Evolutionary conservation across 345 rosid genomes (phyloP).

Genomic region (Cardiospermum halicacabum): DNA sequence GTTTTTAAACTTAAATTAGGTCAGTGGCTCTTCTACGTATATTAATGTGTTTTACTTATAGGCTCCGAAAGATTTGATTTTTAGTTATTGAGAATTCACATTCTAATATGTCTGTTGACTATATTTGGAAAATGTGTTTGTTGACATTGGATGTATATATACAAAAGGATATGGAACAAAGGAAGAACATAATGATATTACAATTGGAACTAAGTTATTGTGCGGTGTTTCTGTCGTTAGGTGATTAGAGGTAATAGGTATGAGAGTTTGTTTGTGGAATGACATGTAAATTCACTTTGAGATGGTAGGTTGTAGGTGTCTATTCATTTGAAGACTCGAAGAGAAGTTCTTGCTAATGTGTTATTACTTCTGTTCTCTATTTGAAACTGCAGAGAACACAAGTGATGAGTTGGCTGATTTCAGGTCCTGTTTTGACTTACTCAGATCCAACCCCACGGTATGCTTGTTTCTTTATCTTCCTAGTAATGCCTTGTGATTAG

Average conservation of each 20-base stretch:
- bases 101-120: too few relatives aligned
- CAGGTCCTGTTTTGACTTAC: conserved; percentile 47
- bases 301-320: not conserved
- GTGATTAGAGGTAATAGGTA: not conserved
- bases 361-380: not conserved
- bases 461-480: conserved; percentile 12
- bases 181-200: not conserved
- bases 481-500: not conserved
- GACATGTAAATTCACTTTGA: conserved; percentile 4
- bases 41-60: too few relatives aligned
- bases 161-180: not conserved
- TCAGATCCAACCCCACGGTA: conserved; percentile 41
- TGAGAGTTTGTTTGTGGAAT: not conserved
- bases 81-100: too few relatives aligned
- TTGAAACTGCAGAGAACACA: conserved; percentile 46
- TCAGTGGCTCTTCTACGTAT: conserved; percentile 16
- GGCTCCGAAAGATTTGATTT: too few relatives aligned
- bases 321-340: not conserved
- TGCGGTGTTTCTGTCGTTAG: not conserved
- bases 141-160: too few relatives aligned
- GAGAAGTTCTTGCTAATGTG: not conserved
- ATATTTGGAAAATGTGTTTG: too few relatives aligned
- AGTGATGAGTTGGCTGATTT: conserved; percentile 65
- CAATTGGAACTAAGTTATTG: not conserved
- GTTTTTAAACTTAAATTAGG: conserved; percentile 50